phyloP scores from a whole-genome alignment of 805 yeast genomes.

The Kluyveromyces wickerhamii region DNA sequence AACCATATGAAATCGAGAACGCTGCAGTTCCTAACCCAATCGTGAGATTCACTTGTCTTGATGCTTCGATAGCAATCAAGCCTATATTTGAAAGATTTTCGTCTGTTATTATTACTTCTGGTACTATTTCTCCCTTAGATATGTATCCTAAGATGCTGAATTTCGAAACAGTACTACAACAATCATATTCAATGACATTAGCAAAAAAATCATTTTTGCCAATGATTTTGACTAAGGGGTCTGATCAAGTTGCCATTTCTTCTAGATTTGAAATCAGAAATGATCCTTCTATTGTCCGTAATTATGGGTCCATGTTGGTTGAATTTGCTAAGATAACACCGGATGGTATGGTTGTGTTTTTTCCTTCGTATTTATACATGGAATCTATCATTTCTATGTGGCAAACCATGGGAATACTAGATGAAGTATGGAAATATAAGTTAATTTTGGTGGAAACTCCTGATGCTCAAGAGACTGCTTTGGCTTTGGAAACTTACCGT shows the following conservation, averaged over 20 bases:
- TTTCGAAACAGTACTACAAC: slow-evolving; percentile 88
- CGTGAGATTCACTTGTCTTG: slow-evolving; percentile 85
- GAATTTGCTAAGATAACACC: slow-evolving; percentile 95
- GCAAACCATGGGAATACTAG: slow-evolving; percentile 97
- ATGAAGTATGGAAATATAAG: slow-evolving; percentile 97
- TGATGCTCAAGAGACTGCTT: slow-evolving; percentile 95
- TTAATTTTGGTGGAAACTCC: slow-evolving; percentile 95
- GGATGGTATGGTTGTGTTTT: slow-evolving; percentile 96
- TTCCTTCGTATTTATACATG: slow-evolving; percentile 96
- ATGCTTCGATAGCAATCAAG: slow-evolving; percentile 95
- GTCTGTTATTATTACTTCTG: slow-evolving; percentile 91
- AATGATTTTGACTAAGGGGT: slow-evolving; percentile 92
- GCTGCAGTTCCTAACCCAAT: slow-evolving; percentile 97
- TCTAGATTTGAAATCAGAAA: slow-evolving; percentile 95
- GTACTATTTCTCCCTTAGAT: slow-evolving; percentile 95
- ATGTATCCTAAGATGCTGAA: slow-evolving; percentile 98
- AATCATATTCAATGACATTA: slow-evolving; percentile 92
- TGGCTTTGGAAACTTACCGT: slow-evolving; percentile 91
- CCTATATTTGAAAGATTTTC: slow-evolving; percentile 92
- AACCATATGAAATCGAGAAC: slow-evolving; percentile 92
- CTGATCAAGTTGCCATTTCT: slow-evolving; percentile 95
- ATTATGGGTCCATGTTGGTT: slow-evolving; percentile 85
- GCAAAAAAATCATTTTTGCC: slow-evolving; percentile 91
- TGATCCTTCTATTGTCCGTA: slow-evolving; percentile 95
- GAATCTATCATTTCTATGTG: slow-evolving; percentile 97